Evolutionary conservation across 164 flowering plant species (phyloP).

Genomic region (Cinnamomum micranthum): DNA sequence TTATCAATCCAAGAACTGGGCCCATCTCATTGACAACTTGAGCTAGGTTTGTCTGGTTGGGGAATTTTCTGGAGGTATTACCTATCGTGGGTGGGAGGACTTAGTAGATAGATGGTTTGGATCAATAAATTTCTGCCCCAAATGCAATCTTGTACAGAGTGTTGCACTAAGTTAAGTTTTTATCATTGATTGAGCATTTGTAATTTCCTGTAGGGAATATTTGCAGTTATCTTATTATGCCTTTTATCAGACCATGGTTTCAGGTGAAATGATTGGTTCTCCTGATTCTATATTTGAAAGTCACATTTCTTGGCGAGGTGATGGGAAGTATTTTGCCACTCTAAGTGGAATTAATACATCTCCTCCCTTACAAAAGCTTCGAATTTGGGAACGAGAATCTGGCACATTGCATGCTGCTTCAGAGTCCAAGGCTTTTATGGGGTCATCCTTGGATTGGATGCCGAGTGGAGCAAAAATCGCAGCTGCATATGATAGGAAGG

Average conservation of each 20-base stretch:
- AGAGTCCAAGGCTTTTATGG: constrained; percentile 59
- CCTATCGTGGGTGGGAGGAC: too few species aligned
- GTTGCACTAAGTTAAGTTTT: too few species aligned
- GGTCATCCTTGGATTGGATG: constrained; percentile 81
- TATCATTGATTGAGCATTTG: neutral
- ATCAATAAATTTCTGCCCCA: too few species aligned
- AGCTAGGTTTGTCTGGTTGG: too few species aligned
- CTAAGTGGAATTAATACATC: constrained; percentile 33
- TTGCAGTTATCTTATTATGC: neutral
- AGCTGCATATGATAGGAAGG: constrained; percentile 54
- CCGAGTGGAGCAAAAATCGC: constrained; percentile 94
- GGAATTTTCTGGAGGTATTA: too few species aligned
- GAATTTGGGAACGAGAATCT: constrained; percentile 89
- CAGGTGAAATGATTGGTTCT: constrained; percentile 31
- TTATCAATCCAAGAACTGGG: too few species aligned
- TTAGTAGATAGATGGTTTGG: too few species aligned
- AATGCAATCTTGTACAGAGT: too few species aligned
- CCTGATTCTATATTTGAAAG: constrained; percentile 23
- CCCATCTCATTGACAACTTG: too few species aligned
- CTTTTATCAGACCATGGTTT: constrained; percentile 14
- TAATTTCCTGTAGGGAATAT: neutral
- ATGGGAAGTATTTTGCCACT: constrained; percentile 89
- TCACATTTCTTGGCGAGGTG: constrained; percentile 89
- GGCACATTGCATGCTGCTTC: constrained; percentile 75
- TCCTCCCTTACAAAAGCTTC: constrained; percentile 42